A percentile compares a stretch with the other conserved stretches of the same genome.
phyloP scores from a whole-genome alignment of 495 filamentous ascomycete species.

The Trypethelium eluteriae region DNA sequence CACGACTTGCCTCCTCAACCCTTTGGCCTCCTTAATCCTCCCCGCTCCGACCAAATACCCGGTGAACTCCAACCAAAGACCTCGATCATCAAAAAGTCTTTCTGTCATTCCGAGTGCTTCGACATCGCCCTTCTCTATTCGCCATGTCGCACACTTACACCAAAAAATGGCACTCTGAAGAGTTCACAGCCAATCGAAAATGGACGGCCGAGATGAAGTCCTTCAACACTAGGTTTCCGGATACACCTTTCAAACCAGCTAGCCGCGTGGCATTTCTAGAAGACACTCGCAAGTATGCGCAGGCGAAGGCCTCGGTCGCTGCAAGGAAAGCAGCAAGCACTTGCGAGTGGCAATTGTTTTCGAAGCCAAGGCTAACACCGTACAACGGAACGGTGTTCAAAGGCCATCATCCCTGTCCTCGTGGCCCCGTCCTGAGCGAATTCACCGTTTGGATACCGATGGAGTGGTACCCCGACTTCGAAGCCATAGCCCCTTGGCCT shows the following conservation, averaged over 20 bases:
- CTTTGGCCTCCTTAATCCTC: background rate
- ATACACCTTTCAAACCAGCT: background rate
- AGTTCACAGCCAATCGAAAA: background rate
- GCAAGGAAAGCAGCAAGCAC: conserved; percentile 3
- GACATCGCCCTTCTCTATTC: background rate
- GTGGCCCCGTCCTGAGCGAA: conserved; percentile 15
- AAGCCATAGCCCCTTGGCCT: conserved; percentile 23
- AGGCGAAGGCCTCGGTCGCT: background rate
- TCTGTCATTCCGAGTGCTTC: background rate
- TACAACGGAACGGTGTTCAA: conserved; percentile 15
- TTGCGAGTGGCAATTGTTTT: background rate
- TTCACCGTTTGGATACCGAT: conserved; percentile 17
- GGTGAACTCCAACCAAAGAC: background rate
- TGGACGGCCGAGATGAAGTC: background rate
- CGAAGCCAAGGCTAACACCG: background rate
- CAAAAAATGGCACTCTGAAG: conserved; percentile 9
- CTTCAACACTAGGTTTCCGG: background rate
- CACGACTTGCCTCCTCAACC: background rate
- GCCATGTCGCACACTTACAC: conserved; percentile 6
- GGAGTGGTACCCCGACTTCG: background rate
- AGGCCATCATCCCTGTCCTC: background rate
- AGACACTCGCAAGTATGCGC: background rate
- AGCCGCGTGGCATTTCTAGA: background rate
- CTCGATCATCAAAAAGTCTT: background rate
- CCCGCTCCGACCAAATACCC: background rate